phyloP scores from a whole-genome alignment of 208 protist genomes.

The Leishmania tarentolae region DNA sequence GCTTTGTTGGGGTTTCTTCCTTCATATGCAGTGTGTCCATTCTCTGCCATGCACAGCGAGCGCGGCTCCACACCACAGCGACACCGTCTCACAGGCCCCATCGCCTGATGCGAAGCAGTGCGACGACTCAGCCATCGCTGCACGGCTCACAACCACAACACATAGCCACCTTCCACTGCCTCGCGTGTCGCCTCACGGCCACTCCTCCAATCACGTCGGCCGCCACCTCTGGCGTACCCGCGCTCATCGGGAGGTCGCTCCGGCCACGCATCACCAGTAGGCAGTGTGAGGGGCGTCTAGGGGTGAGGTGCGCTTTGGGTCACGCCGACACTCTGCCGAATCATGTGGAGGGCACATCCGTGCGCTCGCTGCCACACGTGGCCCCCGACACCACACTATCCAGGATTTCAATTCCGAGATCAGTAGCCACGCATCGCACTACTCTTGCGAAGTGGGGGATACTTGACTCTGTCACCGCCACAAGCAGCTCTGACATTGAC shows the following conservation, averaged over 20 bases:
- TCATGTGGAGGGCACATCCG: neutral
- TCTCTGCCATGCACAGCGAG: neutral
- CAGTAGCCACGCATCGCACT: neutral
- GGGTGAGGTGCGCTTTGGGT: too few relatives aligned
- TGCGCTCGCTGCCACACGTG: neutral
- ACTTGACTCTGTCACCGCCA: neutral
- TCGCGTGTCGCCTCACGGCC: neutral
- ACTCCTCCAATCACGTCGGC: neutral
- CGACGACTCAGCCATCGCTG: neutral
- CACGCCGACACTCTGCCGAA: neutral
- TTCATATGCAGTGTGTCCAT: neutral
- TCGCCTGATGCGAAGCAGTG: too few relatives aligned
- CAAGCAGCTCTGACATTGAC: neutral
- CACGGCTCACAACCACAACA: neutral
- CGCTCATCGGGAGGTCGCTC: neutral
- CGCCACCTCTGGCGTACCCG: neutral
- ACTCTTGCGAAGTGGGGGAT: neutral
- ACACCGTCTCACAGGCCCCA: neutral
- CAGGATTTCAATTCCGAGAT: neutral
- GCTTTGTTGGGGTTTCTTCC: neutral
- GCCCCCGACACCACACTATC: neutral
- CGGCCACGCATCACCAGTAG: neutral
- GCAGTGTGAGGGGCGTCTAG: neutral
- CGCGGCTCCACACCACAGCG: neutral
- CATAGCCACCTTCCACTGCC: neutral